Evolutionary conservation across 345 rosid genomes (phyloP).

Genomic region (Sisymbrium irio): DNA sequence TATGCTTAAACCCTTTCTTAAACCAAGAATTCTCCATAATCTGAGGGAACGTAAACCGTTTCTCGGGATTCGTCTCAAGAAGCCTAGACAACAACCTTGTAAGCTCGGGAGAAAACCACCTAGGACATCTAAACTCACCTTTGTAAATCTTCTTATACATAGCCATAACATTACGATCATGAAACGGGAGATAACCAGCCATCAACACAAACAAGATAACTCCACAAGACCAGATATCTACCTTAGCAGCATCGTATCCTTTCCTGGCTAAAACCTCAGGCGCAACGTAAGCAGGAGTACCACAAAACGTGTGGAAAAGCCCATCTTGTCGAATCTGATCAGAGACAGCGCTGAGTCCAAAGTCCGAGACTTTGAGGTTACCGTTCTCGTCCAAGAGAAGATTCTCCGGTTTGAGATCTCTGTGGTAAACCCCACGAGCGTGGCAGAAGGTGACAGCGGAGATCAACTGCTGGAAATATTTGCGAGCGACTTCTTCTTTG

Average conservation of each 20-base stretch:
- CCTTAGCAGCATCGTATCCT: slow-evolving; percentile 81
- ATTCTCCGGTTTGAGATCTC: slow-evolving; percentile 87
- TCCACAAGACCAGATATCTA: slow-evolving; percentile 94
- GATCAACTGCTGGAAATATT: slow-evolving; percentile 74
- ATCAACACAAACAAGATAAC: slow-evolving; percentile 73
- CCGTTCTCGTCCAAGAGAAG: slow-evolving; percentile 72
- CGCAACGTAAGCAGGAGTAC: slow-evolving; percentile 79
- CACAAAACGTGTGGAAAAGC: slow-evolving; percentile 81
- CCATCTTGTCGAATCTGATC: slow-evolving; percentile 75
- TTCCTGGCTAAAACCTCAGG: slow-evolving; percentile 78
- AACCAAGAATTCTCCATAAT: slow-evolving; percentile 86
- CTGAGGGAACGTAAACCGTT: slow-evolving; percentile 60
- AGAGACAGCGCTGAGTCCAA: slow-evolving; percentile 77
- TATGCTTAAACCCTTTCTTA: slow-evolving; percentile 60
- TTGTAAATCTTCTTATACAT: slow-evolving; percentile 79
- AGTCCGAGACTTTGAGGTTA: slow-evolving; percentile 74
- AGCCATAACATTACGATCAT: slow-evolving; percentile 69
- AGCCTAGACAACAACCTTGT: slow-evolving; percentile 44
- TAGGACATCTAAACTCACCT: slow-evolving; percentile 75
- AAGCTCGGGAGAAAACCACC: slow-evolving; percentile 69
- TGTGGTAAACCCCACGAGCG: slow-evolving; percentile 77
- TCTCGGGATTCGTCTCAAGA: slow-evolving; percentile 66
- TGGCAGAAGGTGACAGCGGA: slow-evolving; percentile 81
- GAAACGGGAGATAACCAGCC: slow-evolving; percentile 74
- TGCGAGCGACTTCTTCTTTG: slow-evolving; percentile 64